Evolutionary conservation across 208 protist species (phyloP).

Genomic region (Angomonas deanei): DNA sequence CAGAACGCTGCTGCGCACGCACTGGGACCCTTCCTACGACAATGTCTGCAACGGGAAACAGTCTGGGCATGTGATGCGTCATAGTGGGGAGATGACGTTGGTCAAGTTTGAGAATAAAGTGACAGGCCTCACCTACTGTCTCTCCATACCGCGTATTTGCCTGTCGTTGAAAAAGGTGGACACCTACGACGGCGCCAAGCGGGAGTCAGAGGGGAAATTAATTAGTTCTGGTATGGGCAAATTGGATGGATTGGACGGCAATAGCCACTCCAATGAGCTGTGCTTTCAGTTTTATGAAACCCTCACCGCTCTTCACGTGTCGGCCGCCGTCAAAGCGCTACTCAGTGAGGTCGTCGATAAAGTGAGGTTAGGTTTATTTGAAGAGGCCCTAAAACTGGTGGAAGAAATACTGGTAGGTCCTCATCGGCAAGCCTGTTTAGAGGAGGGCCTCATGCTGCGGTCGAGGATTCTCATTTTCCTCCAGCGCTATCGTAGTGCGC

Average conservation of each 20-base stretch:
- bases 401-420: not conserved
- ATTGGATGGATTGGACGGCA: constrained; percentile 24
- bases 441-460: constrained; percentile 51
- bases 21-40: constrained; percentile 53
- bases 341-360: not conserved
- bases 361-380: not conserved
- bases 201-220: not conserved
- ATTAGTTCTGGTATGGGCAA: not conserved
- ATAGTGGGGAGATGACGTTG: constrained; percentile 54
- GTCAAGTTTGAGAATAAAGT: constrained; percentile 38
- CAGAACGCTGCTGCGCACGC: constrained; percentile 44
- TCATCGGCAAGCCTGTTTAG: not conserved
- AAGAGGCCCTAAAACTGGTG: not conserved
- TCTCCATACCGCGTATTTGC: constrained; percentile 59
- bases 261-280: constrained; percentile 18
- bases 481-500: constrained; percentile 31
- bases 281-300: constrained; percentile 1
- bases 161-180: constrained; percentile 52
- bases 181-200: constrained; percentile 34
- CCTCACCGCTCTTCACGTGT: not conserved
- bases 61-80: constrained; percentile 44
- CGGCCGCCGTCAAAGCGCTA: not conserved
- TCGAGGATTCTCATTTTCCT: constrained; percentile 64
- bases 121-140: constrained; percentile 26
- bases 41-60: constrained; percentile 70